These are phyloP conservation scores for Serendipita sp. DNA, from an alignment of 768 basidiomycete genomes.

Conservation along the genomic window DNA sequence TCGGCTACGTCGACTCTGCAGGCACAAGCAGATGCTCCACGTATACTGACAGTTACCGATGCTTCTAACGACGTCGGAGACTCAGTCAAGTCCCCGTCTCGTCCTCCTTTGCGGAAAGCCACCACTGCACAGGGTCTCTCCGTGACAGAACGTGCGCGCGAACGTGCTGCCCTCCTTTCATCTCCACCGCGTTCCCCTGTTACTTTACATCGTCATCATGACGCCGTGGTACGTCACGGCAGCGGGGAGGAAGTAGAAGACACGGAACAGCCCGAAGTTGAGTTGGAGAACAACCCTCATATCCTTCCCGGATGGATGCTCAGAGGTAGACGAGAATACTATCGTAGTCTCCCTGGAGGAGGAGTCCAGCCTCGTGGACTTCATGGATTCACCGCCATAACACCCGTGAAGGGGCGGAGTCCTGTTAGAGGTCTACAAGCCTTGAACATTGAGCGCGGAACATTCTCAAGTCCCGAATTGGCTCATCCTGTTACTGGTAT, in stretches of 20 bases:
- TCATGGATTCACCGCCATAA: not conserved
- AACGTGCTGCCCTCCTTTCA: not conserved
- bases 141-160: conserved; percentile 25
- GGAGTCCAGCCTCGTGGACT: not conserved
- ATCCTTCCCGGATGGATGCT: conserved; percentile 93
- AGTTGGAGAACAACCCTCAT: conserved; percentile 83
- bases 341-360: not conserved
- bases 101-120: conserved; percentile 19
- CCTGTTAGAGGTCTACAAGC: not conserved
- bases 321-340: conserved; percentile 18
- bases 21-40: conserved; percentile 10
- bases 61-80: not conserved
- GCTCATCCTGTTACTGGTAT: conserved; percentile 12
- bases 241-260: conserved; percentile 18
- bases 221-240: conserved; percentile 9
- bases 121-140: conserved; percentile 15
- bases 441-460: conserved; percentile 28
- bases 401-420: not conserved
- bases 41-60: conserved; percentile 11
- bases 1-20: not conserved
- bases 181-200: conserved; percentile 2
- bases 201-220: conserved; percentile 5
- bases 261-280: conserved; percentile 87
- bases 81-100: conserved; percentile 11
- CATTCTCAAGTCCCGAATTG: conserved; percentile 60